Base-by-base conservation (phyloP, 345 rosid genomes). In the Microcos paniculata region DNA sequence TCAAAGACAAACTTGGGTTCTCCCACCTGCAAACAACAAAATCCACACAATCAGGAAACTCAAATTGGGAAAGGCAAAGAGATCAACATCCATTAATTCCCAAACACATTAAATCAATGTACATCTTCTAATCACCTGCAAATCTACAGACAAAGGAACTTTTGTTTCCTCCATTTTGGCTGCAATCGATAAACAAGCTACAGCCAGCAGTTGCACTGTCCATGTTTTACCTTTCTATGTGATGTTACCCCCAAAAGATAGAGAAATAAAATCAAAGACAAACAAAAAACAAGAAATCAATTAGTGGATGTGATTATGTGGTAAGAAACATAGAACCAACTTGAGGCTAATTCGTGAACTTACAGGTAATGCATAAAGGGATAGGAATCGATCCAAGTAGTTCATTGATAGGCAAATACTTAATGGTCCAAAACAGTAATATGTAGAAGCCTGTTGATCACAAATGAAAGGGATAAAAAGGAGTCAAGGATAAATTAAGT, bases 331-430 rank as follows among this genome's bases (percentile, higher is more conserved):
- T 51, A 48, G 35, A 61, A 55, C 13, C 68, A 19, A 58, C 23
- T 63, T 73, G 55, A 18, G 56, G 43, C 8, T 48, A 15, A 14
- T 43, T 56, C 56, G 4, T 57, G 43, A 38, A 88, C 94, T 87
- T 87, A 91, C 97, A 59, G 91, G 87, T 55, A 91, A 73, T 51
- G 90, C 87, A 83, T 86, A 83, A 64, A 88, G 80, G 23, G 94
- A 88, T 79, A 87, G 79, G 84, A 92, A 90, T 8, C 94, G 86
- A 78, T 92, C 93, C 83, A 92, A 85, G 88, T 87, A 92, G 81
- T 92, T 92, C 63, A 84, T n/a, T 8, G 93, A 78, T 68, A 90
- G 84, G 78, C 87, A 88, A 28, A 84, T 40, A 79, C 87, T 80
- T 78, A 82, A 65, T 21, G 94, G 84, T 74, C 89, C 93, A 81